Base-by-base conservation (phyloP, 257 asterid species). In the Coffea eugenioides region DNA sequence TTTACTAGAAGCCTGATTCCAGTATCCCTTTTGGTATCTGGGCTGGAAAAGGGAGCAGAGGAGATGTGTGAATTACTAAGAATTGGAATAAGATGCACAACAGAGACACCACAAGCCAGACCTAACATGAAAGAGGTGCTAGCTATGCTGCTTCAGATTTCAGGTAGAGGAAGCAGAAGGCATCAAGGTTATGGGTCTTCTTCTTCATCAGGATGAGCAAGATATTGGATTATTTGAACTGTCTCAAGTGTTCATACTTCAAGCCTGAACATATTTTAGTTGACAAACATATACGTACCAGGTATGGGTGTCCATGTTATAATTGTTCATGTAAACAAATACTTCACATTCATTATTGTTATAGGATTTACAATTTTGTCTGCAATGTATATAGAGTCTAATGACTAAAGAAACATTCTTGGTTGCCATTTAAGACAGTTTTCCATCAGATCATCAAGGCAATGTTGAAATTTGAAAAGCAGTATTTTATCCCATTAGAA, bases 61-160 rank as follows among this genome's bases (percentile, higher is more conserved):
- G 89, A 87, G 69, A 93, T 95, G 97, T 82, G 82, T 25, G 97
- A 92, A 68, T 74, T 93, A 84, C 94, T 95, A 2, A 75, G 90
- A 36, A 82, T 93, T 2, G 99, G 99, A 79, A 86, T 95, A 70
- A 84, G 90, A 92, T 95, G 99, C 81, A 86, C 94, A 34, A 87
- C 91, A 0, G 98, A 95, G 75, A 82, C 54, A 15, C 98, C 99
- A 10, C 84, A 88, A n/a, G 49, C 7, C 51, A 89, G 99, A 87
- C 99, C 99, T 36, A 95, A 88, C 61, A 95, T 95, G 97, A 93
- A 92, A 85, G 97, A 95, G 80, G 98, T 91, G 18, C 81, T 92
- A 68, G 90, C 86, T n/a, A 88, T 93, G 98, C 83, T 95, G 87
- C 82, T 89, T 79, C 88, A 72, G 84, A 81, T 93, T 75, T 87